These are phyloP conservation scores for Sphagnum contortum DNA, from an alignment of 225 moss, liverwort and hornwort species.

Conservation along the genomic window DNA sequence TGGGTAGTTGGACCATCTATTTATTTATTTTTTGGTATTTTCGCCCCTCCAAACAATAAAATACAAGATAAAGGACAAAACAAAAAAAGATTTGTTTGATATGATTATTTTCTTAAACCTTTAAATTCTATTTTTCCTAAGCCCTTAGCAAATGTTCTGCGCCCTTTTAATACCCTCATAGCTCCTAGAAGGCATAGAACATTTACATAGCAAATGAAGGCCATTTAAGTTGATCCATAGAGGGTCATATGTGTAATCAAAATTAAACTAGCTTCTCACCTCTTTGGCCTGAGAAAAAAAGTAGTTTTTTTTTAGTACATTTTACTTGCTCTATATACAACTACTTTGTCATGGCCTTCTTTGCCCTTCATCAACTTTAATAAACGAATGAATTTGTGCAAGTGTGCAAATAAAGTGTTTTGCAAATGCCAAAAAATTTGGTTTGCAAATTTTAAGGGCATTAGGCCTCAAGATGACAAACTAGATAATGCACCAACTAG, in stretches of 20 bases:
- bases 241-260: constrained; percentile 1
- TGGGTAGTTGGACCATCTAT: constrained; percentile 2
- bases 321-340: constrained; percentile 16
- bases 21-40: background rate
- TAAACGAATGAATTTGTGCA: background rate
- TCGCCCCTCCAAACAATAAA: constrained; percentile 1
- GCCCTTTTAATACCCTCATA: background rate
- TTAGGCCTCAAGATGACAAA: constrained; percentile 1
- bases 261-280: constrained; percentile 1
- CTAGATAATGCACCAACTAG: constrained; percentile 6
- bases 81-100: background rate
- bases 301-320: background rate
- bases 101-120: background rate
- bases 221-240: background rate
- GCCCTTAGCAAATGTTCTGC: background rate
- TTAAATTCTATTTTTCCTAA: background rate
- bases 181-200: too few species aligned
- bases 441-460: constrained; percentile 1
- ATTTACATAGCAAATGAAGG: too few species aligned
- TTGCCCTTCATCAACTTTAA: background rate
- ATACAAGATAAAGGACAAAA: background rate
- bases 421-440: constrained; percentile 2
- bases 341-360: constrained; percentile 10
- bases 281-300: too few species aligned
- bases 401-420: constrained; percentile 3